Base-by-base conservation (phyloP, 2,329 filamentous ascomycete genomes). In the Monosporascus ibericus region DNA sequence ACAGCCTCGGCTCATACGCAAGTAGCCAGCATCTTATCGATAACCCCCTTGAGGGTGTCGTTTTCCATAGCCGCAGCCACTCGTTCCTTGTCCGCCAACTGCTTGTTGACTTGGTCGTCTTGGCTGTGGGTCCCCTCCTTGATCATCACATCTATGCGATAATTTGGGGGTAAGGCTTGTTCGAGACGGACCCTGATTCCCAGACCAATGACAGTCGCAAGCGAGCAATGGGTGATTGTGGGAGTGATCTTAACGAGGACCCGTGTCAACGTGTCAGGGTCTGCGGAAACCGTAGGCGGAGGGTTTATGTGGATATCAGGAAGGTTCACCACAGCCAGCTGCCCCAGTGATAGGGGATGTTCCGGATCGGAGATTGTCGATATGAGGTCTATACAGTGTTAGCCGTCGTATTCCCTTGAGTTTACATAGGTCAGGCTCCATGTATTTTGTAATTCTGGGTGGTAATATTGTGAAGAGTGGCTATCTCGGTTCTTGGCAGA, bases 41-140 rank as follows among this genome's bases (percentile, higher is more conserved):
- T 78, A 34, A 96, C 89, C 40, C 85, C 85, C 77, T 90, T 90
- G 55, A 99, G 75, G 1, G 89, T 95, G 52, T 89, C 88, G 68
- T 99, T 99, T 72, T 97, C 94, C 62, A 96, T 75, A 6, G 94
- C 94, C 9, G 94, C 94, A 1, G 92, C 92, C 44, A 99, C 94
- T 55, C 94, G 80, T 74, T 99, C 94, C 76, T 97, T 99, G 73
- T 99, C 94, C 36, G 85, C 89, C 44, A 99, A 75, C 72, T 99
- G 94, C 77, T 96, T 96, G 74, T 95, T 96, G 49, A 96, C 91
- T 68, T 96, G 91, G 57, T 96, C 91, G 46, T 90, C 92, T 55
- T 95, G 95, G 59, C 85, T 90, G 69, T 97, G 94, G n/a, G 91
- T 94, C 56, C 92, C 92, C 71, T 95, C 88, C 71, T 97, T 96